Conservation (phyloP, 805 yeast genomes). For the Blastobotrys muscicola region DNA sequence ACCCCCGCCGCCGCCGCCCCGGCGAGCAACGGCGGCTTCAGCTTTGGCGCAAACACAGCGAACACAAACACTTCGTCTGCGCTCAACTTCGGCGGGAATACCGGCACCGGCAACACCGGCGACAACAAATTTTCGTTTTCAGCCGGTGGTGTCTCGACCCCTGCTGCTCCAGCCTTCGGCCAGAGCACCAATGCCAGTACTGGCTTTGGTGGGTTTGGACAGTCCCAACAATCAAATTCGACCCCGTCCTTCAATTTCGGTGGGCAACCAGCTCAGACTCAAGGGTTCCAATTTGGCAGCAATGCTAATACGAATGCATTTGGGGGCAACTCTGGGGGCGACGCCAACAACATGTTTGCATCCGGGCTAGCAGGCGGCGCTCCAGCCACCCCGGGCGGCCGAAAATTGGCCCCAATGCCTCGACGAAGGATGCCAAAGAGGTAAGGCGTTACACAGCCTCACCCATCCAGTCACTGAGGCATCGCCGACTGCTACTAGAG, state of each 20-base stretch:
- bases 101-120: neutral
- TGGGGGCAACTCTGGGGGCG: neutral
- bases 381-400: neutral
- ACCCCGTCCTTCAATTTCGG: neutral
- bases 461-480: neutral
- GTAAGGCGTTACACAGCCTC: neutral
- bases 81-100: neutral
- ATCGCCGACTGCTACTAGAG: neutral
- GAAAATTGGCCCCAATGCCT: conserved; percentile 4
- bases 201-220: neutral
- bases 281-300: neutral
- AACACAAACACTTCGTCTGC: neutral
- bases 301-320: conserved; percentile 1
- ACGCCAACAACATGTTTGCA: neutral
- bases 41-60: neutral
- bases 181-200: neutral
- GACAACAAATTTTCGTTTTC: conserved; percentile 1
- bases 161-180: neutral
- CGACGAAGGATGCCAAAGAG: neutral
- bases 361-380: neutral
- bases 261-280: conserved; percentile 1
- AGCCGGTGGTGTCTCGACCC: neutral
- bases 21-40: neutral
- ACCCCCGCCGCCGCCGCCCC: neutral
- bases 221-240: neutral